These are phyloP conservation scores for Hanseniaspora mollemarum DNA, from an alignment of 805 yeast genomes.

Conservation along the genomic window DNA sequence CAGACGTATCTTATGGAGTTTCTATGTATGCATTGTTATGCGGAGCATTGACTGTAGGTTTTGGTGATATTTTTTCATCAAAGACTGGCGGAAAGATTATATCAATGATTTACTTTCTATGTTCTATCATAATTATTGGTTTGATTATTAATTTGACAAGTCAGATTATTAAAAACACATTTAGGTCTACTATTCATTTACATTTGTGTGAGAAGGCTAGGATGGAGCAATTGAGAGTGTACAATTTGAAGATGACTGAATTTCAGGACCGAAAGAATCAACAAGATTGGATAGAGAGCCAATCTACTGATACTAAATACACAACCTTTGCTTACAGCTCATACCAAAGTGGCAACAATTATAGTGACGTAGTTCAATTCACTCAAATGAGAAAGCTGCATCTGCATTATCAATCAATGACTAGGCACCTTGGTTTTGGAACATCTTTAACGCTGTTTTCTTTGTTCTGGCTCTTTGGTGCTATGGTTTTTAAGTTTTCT, in stretches of 20 bases:
- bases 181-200: constrained; percentile 55
- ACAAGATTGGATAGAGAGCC: too few species aligned
- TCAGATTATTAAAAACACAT: constrained; percentile 48
- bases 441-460: constrained; percentile 37
- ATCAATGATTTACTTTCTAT: constrained; percentile 49
- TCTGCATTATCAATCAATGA: constrained; percentile 31
- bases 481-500: constrained; percentile 44
- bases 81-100: constrained; percentile 46
- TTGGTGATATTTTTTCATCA: constrained; percentile 59
- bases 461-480: constrained; percentile 63
- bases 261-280: too few species aligned
- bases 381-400: constrained; percentile 45
- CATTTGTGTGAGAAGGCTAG: constrained; percentile 49
- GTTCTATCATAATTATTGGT: constrained; percentile 66
- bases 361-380: constrained; percentile 42
- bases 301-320: too few species aligned
- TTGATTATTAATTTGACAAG: constrained; percentile 60
- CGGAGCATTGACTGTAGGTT: constrained; percentile 66
- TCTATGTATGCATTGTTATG: constrained; percentile 63
- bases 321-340: constrained; percentile 2
- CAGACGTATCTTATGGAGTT: constrained; percentile 44
- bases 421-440: constrained; percentile 33
- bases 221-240: constrained; percentile 21
- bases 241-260: constrained; percentile 21
- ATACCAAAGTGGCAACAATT: constrained; percentile 16